These are phyloP conservation scores for Candida schatavii DNA, from an alignment of 805 yeast species.

Conservation along the genomic window DNA sequence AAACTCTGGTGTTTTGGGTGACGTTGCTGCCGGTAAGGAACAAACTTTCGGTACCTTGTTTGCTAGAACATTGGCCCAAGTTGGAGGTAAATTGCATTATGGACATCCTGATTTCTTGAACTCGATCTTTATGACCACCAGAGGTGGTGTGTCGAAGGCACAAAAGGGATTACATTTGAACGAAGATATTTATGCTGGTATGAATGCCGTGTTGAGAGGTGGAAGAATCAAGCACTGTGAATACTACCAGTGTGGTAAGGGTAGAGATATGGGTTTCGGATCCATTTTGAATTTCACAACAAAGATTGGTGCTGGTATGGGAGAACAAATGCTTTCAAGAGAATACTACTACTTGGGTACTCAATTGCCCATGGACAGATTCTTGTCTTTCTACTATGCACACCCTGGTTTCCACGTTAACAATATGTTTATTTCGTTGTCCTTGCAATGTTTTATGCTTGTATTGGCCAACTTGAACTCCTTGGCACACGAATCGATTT, in stretches of 20 bases:
- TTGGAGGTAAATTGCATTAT: slow-evolving; percentile 81
- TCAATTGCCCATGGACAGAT: slow-evolving; percentile 73
- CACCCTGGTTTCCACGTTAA: slow-evolving; percentile 86
- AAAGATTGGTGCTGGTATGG: slow-evolving; percentile 89
- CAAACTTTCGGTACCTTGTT: slow-evolving; percentile 84
- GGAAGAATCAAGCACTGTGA: slow-evolving; percentile 85
- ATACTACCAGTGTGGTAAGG: slow-evolving; percentile 83
- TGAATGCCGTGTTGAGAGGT: slow-evolving; percentile 74
- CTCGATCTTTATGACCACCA: slow-evolving; percentile 71
- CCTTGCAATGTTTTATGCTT: slow-evolving; percentile 54
- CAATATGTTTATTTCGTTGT: slow-evolving; percentile 68
- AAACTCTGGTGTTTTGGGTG: slow-evolving; percentile 78
- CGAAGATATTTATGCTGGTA: slow-evolving; percentile 86
- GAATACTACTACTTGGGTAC: slow-evolving; percentile 79
- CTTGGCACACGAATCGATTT: slow-evolving; percentile 55
- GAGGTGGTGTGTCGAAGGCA: slow-evolving; percentile 87
- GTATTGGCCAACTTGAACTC: slow-evolving; percentile 63
- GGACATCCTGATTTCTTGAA: slow-evolving; percentile 86
- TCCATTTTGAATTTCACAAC: slow-evolving; percentile 80
- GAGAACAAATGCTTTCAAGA: slow-evolving; percentile 80
- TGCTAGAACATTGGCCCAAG: slow-evolving; percentile 76
- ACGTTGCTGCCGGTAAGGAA: slow-evolving; percentile 85
- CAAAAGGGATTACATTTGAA: slow-evolving; percentile 80
- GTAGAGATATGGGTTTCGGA: slow-evolving; percentile 81
- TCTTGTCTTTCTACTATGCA: slow-evolving; percentile 77